Evolutionary conservation across 768 basidiomycete genomes (phyloP).

Genomic region (Porphyrellus cyaneotinctus): DNA sequence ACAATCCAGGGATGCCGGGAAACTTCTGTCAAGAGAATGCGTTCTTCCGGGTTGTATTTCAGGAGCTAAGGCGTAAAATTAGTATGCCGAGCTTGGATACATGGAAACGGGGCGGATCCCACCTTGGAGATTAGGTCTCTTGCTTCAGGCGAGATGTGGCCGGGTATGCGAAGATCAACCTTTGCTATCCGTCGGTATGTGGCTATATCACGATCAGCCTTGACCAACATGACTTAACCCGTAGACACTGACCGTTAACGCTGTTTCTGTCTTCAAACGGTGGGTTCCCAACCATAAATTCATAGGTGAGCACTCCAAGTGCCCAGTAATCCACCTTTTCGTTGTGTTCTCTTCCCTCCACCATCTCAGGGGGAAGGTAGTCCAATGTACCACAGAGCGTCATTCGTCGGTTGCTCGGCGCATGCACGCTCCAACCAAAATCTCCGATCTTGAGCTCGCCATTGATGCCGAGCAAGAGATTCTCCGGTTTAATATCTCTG

Average conservation of each 20-base stretch:
- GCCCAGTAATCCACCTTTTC: slow-evolving; percentile 97
- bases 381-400: slow-evolving; percentile 96
- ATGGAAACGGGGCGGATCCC: neutral
- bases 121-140: slow-evolving; percentile 45
- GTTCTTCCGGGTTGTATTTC: slow-evolving; percentile 72
- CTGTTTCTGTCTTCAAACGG: slow-evolving; percentile 86
- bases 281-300: slow-evolving; percentile 82
- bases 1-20: slow-evolving; percentile 84
- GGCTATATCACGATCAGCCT: slow-evolving; percentile 41
- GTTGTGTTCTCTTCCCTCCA: slow-evolving; percentile 84
- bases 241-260: slow-evolving; percentile 56
- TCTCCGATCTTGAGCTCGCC: slow-evolving; percentile 98
- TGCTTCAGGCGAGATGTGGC: slow-evolving; percentile 41
- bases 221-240: neutral
- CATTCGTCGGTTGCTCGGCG: slow-evolving; percentile 82
- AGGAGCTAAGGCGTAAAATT: slow-evolving; percentile 56
- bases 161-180: slow-evolving; percentile 65
- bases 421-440: slow-evolving; percentile 98
- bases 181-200: slow-evolving; percentile 87
- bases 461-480: slow-evolving; percentile 88
- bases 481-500: slow-evolving; percentile 98
- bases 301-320: slow-evolving; percentile 92
- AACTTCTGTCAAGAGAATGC: slow-evolving; percentile 72
- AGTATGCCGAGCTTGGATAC: slow-evolving; percentile 8
- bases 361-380: slow-evolving; percentile 98